phyloP scores from a whole-genome alignment of 306 rosid genomes.

The Sphenostylis stenocarpa region DNA sequence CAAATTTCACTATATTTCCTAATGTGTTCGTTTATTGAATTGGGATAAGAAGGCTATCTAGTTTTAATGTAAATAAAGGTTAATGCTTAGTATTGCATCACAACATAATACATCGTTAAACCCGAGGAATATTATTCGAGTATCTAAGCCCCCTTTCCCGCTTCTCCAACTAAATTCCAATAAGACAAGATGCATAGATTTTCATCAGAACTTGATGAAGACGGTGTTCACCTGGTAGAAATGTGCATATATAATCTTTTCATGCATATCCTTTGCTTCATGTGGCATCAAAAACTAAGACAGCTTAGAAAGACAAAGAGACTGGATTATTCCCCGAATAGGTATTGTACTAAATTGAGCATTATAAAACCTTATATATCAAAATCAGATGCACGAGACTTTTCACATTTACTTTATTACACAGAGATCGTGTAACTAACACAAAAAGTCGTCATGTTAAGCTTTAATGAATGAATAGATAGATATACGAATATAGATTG shows the following conservation, averaged over 20 bases:
- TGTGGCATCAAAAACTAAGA: constrained; percentile 20
- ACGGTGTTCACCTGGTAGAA: constrained; percentile 63
- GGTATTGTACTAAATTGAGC: no score
- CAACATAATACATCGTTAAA: neutral
- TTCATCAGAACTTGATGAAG: neutral
- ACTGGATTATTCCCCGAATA: neutral
- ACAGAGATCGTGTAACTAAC: neutral
- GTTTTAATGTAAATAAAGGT: neutral
- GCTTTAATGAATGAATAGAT: neutral
- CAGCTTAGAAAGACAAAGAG: constrained; percentile 2
- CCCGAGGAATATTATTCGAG: neutral
- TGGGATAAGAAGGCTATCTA: neutral
- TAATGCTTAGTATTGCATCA: neutral
- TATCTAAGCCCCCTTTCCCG: neutral
- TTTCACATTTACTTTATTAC: neutral
- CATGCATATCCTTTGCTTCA: constrained; percentile 65
- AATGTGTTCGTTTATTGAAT: neutral
- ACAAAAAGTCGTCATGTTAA: neutral
- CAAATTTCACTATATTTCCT: neutral
- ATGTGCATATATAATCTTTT: constrained; percentile 68
- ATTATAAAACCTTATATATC: no score
- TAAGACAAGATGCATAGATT: neutral
- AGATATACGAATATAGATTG: no score
- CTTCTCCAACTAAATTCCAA: neutral
- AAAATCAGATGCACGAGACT: neutral